phyloP scores from a whole-genome alignment of 208 protist species.

The Polymyxa betae region DNA sequence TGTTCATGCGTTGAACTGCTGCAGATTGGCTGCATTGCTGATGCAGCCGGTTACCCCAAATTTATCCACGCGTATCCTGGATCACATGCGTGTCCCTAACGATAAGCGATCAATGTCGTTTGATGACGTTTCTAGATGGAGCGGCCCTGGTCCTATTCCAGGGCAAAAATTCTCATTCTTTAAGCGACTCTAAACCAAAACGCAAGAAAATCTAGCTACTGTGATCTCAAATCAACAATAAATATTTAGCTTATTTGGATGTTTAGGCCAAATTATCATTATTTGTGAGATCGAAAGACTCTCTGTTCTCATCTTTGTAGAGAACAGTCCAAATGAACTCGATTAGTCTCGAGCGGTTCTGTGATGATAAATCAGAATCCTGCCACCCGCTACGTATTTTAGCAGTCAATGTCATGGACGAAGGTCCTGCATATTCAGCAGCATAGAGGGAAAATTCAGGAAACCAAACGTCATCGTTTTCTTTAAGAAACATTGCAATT shows the following conservation, averaged over 20 bases:
- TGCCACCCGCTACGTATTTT: not conserved
- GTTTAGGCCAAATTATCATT: no score
- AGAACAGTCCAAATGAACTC: not conserved
- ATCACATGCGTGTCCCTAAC: conserved; percentile 7
- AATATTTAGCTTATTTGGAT: no score
- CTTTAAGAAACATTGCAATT: not conserved
- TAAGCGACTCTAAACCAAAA: no score
- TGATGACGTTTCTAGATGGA: no score
- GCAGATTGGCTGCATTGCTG: conserved; percentile 9
- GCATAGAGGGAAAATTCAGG: not conserved
- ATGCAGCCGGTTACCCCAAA: conserved; percentile 54
- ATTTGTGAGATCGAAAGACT: no score
- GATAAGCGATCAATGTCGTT: not conserved
- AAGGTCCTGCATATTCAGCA: not conserved
- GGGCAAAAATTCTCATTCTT: no score
- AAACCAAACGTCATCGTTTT: not conserved
- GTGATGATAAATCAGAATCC: not conserved
- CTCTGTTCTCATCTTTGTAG: no score
- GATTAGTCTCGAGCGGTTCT: not conserved
- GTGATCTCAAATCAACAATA: no score
- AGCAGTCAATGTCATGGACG: not conserved
- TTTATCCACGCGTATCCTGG: not conserved
- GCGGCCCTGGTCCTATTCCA: no score
- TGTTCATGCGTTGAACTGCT: conserved; percentile 39
- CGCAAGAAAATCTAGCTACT: no score